phyloP scores from a whole-genome alignment of 331 rosid genomes.

The Telfairia occidentalis region DNA sequence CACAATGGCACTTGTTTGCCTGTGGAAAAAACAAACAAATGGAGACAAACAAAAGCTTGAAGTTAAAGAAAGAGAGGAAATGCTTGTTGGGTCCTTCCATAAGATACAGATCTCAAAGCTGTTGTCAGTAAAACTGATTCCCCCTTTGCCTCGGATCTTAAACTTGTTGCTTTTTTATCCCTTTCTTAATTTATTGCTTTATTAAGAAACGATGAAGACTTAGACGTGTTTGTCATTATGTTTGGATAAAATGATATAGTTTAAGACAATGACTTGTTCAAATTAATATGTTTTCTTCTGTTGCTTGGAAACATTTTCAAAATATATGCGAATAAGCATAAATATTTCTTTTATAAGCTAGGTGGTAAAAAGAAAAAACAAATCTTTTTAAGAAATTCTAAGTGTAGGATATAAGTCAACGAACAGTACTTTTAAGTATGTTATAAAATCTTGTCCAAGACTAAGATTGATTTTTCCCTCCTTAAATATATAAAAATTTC shows the following conservation, averaged over 20 bases:
- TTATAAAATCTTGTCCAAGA: not conserved
- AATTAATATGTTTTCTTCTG: not conserved
- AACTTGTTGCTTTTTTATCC: not conserved
- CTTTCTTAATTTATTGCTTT: not conserved
- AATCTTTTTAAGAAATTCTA: not conserved
- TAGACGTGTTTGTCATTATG: not conserved
- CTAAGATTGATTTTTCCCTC: not conserved
- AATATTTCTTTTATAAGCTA: not conserved
- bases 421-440: not conserved
- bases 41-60: not conserved
- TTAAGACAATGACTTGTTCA: not conserved
- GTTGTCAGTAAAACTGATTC: not conserved
- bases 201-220: not conserved
- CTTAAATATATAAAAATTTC: no score
- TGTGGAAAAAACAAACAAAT: not conserved
- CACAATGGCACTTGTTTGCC: not conserved
- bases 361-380: not conserved
- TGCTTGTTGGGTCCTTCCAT: slow-evolving; percentile 8
- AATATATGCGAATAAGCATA: no score
- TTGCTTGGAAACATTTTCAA: not conserved
- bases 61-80: not conserved
- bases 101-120: slow-evolving; percentile 6
- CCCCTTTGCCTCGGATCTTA: slow-evolving; percentile 11
- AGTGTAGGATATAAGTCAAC: not conserved
- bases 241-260: not conserved